These are phyloP conservation scores for Geotrichum restrictum DNA, from an alignment of 1,139 yeast species.

Conservation along the genomic window DNA sequence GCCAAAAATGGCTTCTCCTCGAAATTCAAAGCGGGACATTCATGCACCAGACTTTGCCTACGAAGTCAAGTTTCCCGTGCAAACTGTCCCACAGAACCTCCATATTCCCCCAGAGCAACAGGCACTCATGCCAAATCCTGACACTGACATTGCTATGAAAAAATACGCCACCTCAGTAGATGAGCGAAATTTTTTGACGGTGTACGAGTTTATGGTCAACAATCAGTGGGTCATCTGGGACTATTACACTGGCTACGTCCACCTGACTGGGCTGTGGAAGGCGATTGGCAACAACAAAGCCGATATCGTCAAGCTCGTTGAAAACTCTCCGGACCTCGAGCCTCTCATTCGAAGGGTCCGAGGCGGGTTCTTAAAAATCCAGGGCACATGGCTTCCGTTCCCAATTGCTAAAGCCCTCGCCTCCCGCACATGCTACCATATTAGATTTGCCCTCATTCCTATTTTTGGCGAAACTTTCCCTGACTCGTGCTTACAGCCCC, in stretches of 20 bases:
- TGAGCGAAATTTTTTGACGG: constrained; percentile 56
- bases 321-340: constrained; percentile 64
- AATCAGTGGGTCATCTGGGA: constrained; percentile 81
- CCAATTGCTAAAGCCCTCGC: constrained; percentile 69
- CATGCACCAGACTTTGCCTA: constrained; percentile 23
- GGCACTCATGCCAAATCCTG: constrained; percentile 34
- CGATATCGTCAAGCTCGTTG: constrained; percentile 61
- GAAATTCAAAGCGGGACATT: constrained; percentile 8
- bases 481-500: constrained; percentile 61
- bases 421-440: constrained; percentile 68
- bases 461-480: constrained; percentile 76
- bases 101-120: constrained; percentile 37
- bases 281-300: constrained; percentile 72
- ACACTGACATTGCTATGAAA: constrained; percentile 44
- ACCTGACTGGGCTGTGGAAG: constrained; percentile 88
- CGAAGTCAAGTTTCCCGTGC: constrained; percentile 33
- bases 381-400: constrained; percentile 91
- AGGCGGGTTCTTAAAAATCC: constrained; percentile 89
- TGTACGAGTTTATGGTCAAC: constrained; percentile 65
- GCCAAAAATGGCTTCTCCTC: constrained; percentile 1
- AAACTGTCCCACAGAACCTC: constrained; percentile 23
- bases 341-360: constrained; percentile 72
- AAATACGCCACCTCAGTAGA: constrained; percentile 75
- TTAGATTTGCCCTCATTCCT: constrained; percentile 73
- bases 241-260: constrained; percentile 81